phyloP scores from a whole-genome alignment of 2,329 filamentous ascomycete species.

The Aureobasidium sp. region DNA sequence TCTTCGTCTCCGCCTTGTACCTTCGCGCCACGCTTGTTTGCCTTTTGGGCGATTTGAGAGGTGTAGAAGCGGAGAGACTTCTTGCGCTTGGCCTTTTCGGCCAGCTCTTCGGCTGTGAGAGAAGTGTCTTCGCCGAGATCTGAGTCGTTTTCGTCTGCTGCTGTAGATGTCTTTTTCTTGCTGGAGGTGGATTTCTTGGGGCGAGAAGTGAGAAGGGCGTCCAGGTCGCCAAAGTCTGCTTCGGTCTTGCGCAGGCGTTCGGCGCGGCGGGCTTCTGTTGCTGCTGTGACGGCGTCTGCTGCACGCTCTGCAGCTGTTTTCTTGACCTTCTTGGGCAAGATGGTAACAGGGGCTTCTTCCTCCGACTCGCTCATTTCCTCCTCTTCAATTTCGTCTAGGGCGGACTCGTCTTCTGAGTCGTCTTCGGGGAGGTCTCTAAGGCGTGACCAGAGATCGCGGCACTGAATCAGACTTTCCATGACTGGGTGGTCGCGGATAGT shows the following conservation, averaged over 20 bases:
- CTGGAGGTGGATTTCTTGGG: conserved; percentile 18
- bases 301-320: conserved; percentile 41
- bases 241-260: conserved; percentile 50
- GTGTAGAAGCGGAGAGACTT: conserved; percentile 97
- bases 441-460: conserved; percentile 69
- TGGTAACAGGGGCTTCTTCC: conserved; percentile 23
- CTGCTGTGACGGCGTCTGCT: conserved; percentile 44
- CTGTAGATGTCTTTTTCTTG: conserved; percentile 16
- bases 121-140: conserved; percentile 89
- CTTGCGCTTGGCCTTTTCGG: conserved; percentile 81
- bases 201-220: conserved; percentile 44
- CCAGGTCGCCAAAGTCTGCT: conserved; percentile 65
- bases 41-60: conserved; percentile 91
- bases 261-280: conserved; percentile 44
- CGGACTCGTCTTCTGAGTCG: conserved; percentile 9
- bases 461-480: conserved; percentile 76
- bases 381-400: conserved; percentile 7
- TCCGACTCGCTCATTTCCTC: conserved; percentile 22
- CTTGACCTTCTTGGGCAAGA: conserved; percentile 26
- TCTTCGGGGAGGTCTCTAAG: conserved; percentile 52
- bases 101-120: conserved; percentile 68
- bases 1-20: conserved; percentile 73
- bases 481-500: conserved; percentile 83
- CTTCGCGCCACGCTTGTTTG: conserved; percentile 68
- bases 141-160: conserved; percentile 53